Conservation (phyloP, 2,329 filamentous ascomycete genomes). For the Colletotrichum cuscutae region DNA sequence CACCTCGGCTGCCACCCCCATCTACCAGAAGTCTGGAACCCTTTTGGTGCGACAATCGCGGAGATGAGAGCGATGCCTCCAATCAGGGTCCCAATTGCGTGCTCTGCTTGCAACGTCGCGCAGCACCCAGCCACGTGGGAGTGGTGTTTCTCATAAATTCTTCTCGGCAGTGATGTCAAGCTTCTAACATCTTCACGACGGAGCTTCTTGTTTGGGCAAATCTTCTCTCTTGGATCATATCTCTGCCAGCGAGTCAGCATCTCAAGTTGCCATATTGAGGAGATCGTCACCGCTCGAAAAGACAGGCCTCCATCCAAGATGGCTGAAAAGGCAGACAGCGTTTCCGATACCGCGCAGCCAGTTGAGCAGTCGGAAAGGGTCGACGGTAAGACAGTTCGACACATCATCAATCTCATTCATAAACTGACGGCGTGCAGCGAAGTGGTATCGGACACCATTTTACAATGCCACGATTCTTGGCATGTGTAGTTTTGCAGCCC, state of each 20-base stretch:
- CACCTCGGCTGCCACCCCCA: neutral
- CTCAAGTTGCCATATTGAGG: neutral
- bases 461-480: constrained; percentile 44
- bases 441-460: constrained; percentile 40
- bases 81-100: constrained; percentile 22
- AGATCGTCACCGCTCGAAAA: neutral
- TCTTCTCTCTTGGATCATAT: neutral
- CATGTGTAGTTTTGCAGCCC: constrained; percentile 42
- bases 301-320: neutral
- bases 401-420: neutral
- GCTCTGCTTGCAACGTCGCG: constrained; percentile 22
- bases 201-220: neutral
- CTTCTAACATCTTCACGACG: neutral
- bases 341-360: neutral
- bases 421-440: neutral
- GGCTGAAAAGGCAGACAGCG: neutral
- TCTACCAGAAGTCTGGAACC: neutral
- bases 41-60: neutral
- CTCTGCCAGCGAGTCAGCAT: neutral
- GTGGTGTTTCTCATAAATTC: neutral
- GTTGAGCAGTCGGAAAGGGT: neutral
- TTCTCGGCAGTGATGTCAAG: neutral
- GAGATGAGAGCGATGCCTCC: constrained; percentile 11
- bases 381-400: neutral
- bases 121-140: neutral